A percentile compares a stretch with the other conserved stretches of the same genome.
These are phyloP conservation scores for Globisporangium acanthophoron DNA, from an alignment of 352 stramenopile species.

Conservation along the genomic window DNA sequence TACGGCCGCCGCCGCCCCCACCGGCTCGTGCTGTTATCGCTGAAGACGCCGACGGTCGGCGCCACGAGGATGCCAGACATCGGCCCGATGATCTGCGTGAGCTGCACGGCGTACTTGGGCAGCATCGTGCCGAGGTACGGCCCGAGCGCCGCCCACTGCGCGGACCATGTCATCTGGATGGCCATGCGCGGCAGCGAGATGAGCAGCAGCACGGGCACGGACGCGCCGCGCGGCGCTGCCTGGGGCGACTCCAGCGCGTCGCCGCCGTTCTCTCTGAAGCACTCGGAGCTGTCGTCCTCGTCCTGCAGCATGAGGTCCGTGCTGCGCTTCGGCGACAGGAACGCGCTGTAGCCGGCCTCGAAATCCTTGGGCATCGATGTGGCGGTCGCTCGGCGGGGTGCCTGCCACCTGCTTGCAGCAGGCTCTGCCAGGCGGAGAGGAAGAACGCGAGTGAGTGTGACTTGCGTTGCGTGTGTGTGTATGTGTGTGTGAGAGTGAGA, in stretches of 20 bases:
- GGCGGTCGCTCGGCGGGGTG: too few species aligned
- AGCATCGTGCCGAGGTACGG: conserved; percentile 66
- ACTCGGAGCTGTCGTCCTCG: background rate
- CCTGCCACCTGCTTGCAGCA: too few species aligned
- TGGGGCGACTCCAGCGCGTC: background rate
- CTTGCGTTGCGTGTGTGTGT: too few species aligned
- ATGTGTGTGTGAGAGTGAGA: too few species aligned
- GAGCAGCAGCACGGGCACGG: conserved; percentile 57
- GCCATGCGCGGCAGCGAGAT: conserved; percentile 64
- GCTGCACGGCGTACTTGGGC: conserved; percentile 51
- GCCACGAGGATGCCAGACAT: too few species aligned
- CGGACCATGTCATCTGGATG: conserved; percentile 75
- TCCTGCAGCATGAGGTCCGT: background rate
- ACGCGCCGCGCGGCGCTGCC: conserved; percentile 6
- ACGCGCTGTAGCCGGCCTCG: background rate
- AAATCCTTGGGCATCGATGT: background rate
- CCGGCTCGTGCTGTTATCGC: conserved; percentile 3
- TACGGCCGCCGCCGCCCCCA: conserved; percentile 21
- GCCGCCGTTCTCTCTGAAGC: background rate
- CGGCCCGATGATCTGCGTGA: conserved; percentile 8
- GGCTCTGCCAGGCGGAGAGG: too few species aligned
- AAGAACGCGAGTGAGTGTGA: too few species aligned
- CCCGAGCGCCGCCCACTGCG: conserved; percentile 64
- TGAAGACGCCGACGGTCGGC: conserved; percentile 15
- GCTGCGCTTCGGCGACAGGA: background rate